phyloP scores from a whole-genome alignment of 805 yeast species.

The Blastobotrys chiropterorum region DNA sequence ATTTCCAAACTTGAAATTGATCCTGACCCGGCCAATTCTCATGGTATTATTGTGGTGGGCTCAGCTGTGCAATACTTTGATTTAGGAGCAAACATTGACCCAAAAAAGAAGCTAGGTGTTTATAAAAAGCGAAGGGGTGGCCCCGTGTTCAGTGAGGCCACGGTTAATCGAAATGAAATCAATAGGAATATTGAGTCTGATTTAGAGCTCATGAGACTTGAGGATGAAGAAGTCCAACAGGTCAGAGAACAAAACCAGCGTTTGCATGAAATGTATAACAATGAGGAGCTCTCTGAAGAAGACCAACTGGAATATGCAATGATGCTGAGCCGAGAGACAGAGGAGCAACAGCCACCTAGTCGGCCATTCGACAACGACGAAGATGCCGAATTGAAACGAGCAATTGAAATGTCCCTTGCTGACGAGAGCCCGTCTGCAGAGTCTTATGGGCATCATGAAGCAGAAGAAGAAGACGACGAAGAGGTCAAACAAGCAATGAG shows the following conservation, averaged over 20 bases:
- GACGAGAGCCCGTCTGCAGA: slow-evolving; percentile 4
- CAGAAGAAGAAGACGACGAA: slow-evolving; percentile 4
- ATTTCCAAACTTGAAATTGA: slow-evolving; percentile 26
- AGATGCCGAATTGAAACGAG: slow-evolving; percentile 14
- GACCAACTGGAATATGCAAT: slow-evolving; percentile 30
- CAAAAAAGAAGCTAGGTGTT: slow-evolving; percentile 19
- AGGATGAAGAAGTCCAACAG: slow-evolving; percentile 17
- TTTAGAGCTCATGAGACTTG: slow-evolving; percentile 20
- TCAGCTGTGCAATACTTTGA: slow-evolving; percentile 28
- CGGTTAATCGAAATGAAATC: slow-evolving; percentile 14
- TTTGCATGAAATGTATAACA: slow-evolving; percentile 5
- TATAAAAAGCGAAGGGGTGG: slow-evolving; percentile 14
- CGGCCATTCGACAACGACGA: slow-evolving; percentile 4
- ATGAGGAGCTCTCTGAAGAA: slow-evolving; percentile 24
- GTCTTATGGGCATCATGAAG: neutral
- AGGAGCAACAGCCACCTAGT: slow-evolving; percentile 1
- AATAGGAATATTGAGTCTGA: slow-evolving; percentile 22
- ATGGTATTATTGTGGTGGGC: slow-evolving; percentile 24
- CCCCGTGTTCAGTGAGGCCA: neutral
- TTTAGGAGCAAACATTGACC: slow-evolving; percentile 22
- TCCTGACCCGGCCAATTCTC: slow-evolving; percentile 25
- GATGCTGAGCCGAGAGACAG: slow-evolving; percentile 24
- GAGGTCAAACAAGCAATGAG: slow-evolving; percentile 14
- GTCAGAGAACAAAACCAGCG: slow-evolving; percentile 12
- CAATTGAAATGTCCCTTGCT: slow-evolving; percentile 9